Percentiles rank a stretch among this genome's conserved stretches.
Conservation (phyloP, 2,329 filamentous ascomycete species). For the Davidsoniella virescens region DNA sequence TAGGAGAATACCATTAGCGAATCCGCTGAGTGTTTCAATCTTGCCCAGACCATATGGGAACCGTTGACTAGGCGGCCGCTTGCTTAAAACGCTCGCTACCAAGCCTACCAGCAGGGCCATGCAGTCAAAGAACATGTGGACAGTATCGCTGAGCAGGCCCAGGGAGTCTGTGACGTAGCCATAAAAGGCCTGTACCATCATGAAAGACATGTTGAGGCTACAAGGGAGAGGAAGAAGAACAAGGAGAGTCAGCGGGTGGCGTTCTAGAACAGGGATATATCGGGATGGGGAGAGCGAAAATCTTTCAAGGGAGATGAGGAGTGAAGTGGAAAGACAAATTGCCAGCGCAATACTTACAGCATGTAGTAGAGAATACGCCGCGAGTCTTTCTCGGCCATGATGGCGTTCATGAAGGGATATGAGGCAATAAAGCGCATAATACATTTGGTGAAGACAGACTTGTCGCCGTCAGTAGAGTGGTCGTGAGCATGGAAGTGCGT, state of each 20-base stretch:
- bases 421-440: constrained; percentile 53
- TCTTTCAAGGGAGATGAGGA: not conserved
- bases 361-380: constrained; percentile 96
- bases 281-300: not conserved
- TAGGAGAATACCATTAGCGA: constrained; percentile 88
- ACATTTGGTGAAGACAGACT: constrained; percentile 53
- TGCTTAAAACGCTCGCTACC: constrained; percentile 84
- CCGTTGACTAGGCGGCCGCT: constrained; percentile 77
- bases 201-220: constrained; percentile 86
- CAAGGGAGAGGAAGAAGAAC: not conserved
- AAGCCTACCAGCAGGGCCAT: constrained; percentile 80
- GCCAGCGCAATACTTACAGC: constrained; percentile 37
- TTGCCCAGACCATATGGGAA: constrained; percentile 96
- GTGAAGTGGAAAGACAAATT: constrained; percentile 7
- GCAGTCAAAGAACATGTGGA: constrained; percentile 99
- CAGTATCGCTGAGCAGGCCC: constrained; percentile 89
- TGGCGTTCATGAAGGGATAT: constrained; percentile 68
- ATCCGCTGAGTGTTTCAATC: constrained; percentile 88
- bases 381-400: constrained; percentile 82
- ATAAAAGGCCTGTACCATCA: constrained; percentile 88
- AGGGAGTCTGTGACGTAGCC: constrained; percentile 86
- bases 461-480: constrained; percentile 14
- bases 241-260: not conserved
- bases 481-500: constrained; percentile 17
- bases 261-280: not conserved